Evolutionary conservation across 805 yeast species (phyloP).

Genomic region (Candida tammaniensis): DNA sequence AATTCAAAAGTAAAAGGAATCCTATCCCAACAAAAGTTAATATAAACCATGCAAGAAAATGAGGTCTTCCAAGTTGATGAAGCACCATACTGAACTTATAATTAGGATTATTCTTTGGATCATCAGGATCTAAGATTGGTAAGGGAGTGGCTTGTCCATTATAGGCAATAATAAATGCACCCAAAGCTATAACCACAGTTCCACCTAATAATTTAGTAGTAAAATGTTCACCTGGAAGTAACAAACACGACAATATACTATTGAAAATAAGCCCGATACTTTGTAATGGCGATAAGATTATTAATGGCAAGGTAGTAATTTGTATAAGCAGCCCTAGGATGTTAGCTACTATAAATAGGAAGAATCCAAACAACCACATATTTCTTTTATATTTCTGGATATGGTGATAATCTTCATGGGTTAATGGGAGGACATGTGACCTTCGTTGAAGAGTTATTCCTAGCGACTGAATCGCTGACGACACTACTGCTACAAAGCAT

Average conservation of each 20-base stretch:
- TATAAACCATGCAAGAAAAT: slow-evolving; percentile 59
- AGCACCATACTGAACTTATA: slow-evolving; percentile 38
- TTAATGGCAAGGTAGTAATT: slow-evolving; percentile 77
- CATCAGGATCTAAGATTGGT: slow-evolving; percentile 20
- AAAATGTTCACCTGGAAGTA: slow-evolving; percentile 67
- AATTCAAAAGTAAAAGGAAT: slow-evolving; percentile 22
- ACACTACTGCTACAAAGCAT: slow-evolving; percentile 65
- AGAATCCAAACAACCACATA: slow-evolving; percentile 74
- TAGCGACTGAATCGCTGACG: slow-evolving; percentile 76
- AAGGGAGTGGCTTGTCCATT: slow-evolving; percentile 50
- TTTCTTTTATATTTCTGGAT: slow-evolving; percentile 40
- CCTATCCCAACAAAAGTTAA: slow-evolving; percentile 30
- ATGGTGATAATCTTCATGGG: slow-evolving; percentile 21
- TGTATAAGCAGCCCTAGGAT: slow-evolving; percentile 80
- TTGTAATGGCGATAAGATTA: slow-evolving; percentile 77
- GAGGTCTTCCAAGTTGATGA: slow-evolving; percentile 32
- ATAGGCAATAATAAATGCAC: slow-evolving; percentile 76
- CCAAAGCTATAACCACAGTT: slow-evolving; percentile 63
- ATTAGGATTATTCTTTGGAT: too few species aligned
- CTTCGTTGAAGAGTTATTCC: slow-evolving; percentile 82
- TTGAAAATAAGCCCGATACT: slow-evolving; percentile 88
- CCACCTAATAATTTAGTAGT: slow-evolving; percentile 58
- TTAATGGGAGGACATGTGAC: slow-evolving; percentile 52
- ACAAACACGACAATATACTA: slow-evolving; percentile 61
- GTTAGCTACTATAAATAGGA: slow-evolving; percentile 68